phyloP scores from a whole-genome alignment of 305 asterid species.

The Fraxinus ornus region DNA sequence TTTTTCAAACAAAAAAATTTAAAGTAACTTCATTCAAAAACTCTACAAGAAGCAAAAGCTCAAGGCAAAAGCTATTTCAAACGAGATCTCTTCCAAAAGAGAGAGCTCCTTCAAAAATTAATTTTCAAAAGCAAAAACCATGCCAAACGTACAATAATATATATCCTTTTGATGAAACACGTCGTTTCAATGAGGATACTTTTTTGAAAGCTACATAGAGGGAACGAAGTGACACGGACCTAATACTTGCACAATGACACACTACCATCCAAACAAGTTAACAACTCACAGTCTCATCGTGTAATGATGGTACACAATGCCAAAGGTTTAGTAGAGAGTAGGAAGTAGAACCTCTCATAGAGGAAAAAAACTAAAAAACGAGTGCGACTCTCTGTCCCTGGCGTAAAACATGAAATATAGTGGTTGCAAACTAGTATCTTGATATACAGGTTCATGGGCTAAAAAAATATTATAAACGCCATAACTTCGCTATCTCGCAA shows the following conservation, averaged over 20 bases:
- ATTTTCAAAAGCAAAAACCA: background rate
- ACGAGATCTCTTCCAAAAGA: background rate
- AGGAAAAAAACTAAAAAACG: background rate
- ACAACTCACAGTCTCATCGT: background rate
- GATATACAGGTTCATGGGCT: constrained; percentile 38
- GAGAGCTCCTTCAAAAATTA: background rate
- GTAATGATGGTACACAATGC: constrained; percentile 2
- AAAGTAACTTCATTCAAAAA: no score
- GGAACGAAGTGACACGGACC: background rate
- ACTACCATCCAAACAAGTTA: background rate
- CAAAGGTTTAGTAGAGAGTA: constrained; percentile 7
- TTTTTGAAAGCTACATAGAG: background rate
- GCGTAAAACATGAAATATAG: background rate
- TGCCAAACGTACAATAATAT: background rate
- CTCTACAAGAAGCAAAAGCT: no score
- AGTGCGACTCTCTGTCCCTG: background rate
- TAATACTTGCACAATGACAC: background rate
- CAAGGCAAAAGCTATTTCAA: no score
- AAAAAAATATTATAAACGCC: constrained; percentile 46
- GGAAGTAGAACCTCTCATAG: background rate
- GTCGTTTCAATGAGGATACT: background rate
- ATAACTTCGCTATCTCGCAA: constrained; percentile 11
- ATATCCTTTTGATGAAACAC: background rate
- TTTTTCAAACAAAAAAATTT: no score
- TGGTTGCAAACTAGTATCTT: constrained; percentile 12